Evolutionary conservation across 345 rosid species (phyloP).

Genomic region (Zanthoxylum bungeanum): DNA sequence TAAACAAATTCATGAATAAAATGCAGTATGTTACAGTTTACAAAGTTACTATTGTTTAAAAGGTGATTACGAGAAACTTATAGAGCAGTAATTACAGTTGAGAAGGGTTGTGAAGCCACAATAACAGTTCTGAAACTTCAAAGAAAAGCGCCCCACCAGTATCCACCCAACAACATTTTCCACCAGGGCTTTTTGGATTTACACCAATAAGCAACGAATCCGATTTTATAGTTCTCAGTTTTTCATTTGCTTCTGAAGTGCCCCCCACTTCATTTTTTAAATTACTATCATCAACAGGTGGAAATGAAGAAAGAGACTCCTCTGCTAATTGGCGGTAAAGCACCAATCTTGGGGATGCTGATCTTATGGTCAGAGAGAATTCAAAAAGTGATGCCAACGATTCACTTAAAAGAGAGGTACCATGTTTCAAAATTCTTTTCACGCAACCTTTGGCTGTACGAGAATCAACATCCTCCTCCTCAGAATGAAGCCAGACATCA

Average conservation of each 20-base stretch:
- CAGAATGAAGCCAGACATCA: conserved; percentile 62
- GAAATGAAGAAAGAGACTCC: conserved; percentile 93
- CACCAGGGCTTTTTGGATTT: conserved; percentile 49
- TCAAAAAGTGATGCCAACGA: conserved; percentile 66
- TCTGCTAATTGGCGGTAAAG: conserved; percentile 88
- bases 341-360: conserved; percentile 87
- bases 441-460: conserved; percentile 78
- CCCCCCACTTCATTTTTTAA: conserved; percentile 20
- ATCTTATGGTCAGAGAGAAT: conserved; percentile 81
- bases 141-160: conserved; percentile 74
- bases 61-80: background rate
- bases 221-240: conserved; percentile 21
- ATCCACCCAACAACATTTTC: conserved; percentile 95
- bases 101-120: conserved; percentile 54
- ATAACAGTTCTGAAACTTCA: conserved; percentile 56
- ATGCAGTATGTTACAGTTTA: background rate
- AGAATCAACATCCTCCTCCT: conserved; percentile 44
- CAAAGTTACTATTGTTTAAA: background rate
- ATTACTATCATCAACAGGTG: conserved; percentile 50
- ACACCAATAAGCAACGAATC: conserved; percentile 52
- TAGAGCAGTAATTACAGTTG: conserved; percentile 40
- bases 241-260: conserved; percentile 24
- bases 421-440: conserved; percentile 51
- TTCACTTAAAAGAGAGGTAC: conserved; percentile 45
- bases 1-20: conserved; percentile 15